Base-by-base conservation (phyloP, 257 asterid genomes). In the Ajuga chamaepitys region DNA sequence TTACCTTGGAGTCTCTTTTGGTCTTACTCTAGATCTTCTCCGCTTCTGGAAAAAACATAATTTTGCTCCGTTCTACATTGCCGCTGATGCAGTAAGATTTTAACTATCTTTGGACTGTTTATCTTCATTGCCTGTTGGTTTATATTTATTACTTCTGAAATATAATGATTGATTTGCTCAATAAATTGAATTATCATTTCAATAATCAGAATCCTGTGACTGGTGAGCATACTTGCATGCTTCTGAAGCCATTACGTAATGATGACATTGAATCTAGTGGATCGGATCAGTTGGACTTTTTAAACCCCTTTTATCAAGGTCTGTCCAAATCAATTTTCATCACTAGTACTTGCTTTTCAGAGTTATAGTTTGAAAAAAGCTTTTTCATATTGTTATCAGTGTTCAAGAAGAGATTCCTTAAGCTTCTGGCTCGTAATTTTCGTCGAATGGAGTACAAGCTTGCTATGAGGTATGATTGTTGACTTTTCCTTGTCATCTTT, bases 161-260 rank as follows among this genome's bases (percentile, higher is more conserved):
- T 53, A n/a, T 30, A 21, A 38, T 37, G 25, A 75, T 66, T 34
- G 50, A 41, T 69, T 44, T 20, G 54, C 59, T 57, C 48, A 56
- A 52, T 62, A 57, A 62, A 50, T 44, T 75, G 48, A 63, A 57
- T 51, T 66, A 28, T 58, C 59, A 66, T 68, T 63, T 68, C 48
- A 22, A 71, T 74, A 44, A 65, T 66, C 81, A 91, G 94, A 93
- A 77, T 80, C 62, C 53, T 32, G 83, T 90, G 41, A 93, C 97
- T 37, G 99, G 99, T 28, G 99, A 93, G 73, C 86, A 93, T 66
- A 78, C 95, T 25, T 89, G 97, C 82, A 93, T 93, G 99, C 76
- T 86, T 72, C 77, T 93, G 81, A 87, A 78, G 81, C 82, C 97
- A 51, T 75, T 93, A 58, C 85, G 81, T 45, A 83, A 74, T 73